Conservation (phyloP, 306 rosid genomes). For the Aeschynomene evenia region DNA sequence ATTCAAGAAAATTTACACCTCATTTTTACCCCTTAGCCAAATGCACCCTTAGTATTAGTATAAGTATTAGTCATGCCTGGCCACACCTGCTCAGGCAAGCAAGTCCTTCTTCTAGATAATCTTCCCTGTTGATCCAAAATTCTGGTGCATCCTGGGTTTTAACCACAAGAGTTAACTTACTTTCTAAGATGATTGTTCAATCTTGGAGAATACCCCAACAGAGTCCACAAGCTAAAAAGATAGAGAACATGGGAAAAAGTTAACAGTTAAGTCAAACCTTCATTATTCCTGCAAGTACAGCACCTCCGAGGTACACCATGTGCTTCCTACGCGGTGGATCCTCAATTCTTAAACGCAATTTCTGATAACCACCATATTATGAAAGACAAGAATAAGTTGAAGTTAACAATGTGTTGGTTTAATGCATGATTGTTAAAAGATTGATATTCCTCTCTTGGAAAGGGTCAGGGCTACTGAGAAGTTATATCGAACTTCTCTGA, state of each 20-base stretch:
- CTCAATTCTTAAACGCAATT: slow-evolving; percentile 87
- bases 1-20: too few species aligned
- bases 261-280: slow-evolving; percentile 53
- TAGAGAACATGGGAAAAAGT: slow-evolving; percentile 3
- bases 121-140: slow-evolving; percentile 96
- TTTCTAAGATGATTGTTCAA: slow-evolving; percentile 23
- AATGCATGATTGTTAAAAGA: background rate
- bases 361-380: slow-evolving; percentile 46
- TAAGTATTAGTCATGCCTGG: slow-evolving; percentile 66
- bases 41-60: slow-evolving; percentile 13
- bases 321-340: slow-evolving; percentile 99
- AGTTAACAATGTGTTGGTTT: slow-evolving; percentile 1
- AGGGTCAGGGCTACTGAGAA: background rate
- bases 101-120: slow-evolving; percentile 95
- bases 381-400: slow-evolving; percentile 14
- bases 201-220: background rate
- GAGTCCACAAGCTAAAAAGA: background rate
- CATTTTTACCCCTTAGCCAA: too few species aligned
- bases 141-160: slow-evolving; percentile 89
- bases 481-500: background rate
- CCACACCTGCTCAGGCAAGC: slow-evolving; percentile 87
- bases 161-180: slow-evolving; percentile 38
- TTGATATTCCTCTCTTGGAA: background rate
- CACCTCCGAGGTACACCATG: slow-evolving; percentile 99
- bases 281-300: slow-evolving; percentile 98